phyloP scores from a whole-genome alignment of 768 basidiomycete species.

The Lepiota venenata region DNA sequence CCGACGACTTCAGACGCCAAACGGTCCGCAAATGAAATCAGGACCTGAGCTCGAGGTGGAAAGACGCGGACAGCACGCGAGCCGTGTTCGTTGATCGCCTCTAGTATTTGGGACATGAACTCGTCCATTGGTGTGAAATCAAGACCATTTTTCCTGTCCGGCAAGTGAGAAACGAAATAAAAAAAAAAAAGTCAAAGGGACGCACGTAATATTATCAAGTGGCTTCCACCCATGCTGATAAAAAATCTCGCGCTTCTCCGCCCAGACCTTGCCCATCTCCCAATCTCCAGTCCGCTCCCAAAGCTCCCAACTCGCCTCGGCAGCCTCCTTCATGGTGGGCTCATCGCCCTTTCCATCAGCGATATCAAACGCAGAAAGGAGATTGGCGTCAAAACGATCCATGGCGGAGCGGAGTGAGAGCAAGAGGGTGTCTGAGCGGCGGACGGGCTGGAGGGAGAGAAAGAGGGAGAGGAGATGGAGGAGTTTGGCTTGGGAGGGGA shows the following conservation, averaged over 20 bases:
- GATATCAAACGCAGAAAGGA: constrained; percentile 87
- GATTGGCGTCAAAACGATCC: constrained; percentile 84
- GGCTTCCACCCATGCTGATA: constrained; percentile 85
- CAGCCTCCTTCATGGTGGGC: constrained; percentile 72
- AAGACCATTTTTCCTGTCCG: constrained; percentile 45
- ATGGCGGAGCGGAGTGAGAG: constrained; percentile 70
- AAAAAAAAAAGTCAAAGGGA: constrained; percentile 12
- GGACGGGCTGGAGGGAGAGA: constrained; percentile 77
- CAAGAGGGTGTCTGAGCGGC: constrained; percentile 58
- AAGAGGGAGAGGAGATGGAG: constrained; percentile 74
- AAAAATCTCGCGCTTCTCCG: constrained; percentile 92
- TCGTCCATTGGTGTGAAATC: constrained; percentile 93
- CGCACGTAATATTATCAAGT: constrained; percentile 77
- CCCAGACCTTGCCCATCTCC: constrained; percentile 95
- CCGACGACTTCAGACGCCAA: constrained; percentile 85
- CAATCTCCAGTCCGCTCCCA: constrained; percentile 63
- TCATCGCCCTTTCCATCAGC: constrained; percentile 78
- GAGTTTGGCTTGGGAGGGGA: constrained; percentile 58
- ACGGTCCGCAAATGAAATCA: constrained; percentile 80
- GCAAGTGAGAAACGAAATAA: constrained; percentile 5
- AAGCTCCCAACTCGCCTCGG: constrained; percentile 84
- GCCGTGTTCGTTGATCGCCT: constrained; percentile 70
- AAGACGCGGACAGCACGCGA: constrained; percentile 83
- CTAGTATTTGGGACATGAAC: constrained; percentile 73
- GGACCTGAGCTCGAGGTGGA: constrained; percentile 72